Conservation (phyloP, 768 basidiomycete species). For the Naganishia randhawae region DNA sequence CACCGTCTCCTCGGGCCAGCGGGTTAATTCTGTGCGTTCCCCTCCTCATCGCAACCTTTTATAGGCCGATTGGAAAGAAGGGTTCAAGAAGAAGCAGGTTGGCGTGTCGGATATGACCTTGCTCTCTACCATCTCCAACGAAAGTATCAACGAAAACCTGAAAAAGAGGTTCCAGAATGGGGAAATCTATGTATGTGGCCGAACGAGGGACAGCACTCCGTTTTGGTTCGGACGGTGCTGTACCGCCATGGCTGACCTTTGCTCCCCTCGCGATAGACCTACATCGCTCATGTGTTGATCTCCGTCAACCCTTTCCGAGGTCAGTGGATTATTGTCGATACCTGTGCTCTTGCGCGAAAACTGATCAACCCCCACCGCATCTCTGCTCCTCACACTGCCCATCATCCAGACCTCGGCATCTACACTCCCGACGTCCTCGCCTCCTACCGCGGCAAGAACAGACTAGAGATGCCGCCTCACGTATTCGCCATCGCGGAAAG, state of each 20-base stretch:
- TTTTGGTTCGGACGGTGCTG: not conserved
- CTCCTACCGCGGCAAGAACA: constrained; percentile 90
- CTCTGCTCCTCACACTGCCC: too few relatives aligned
- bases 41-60: not conserved
- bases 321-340: constrained; percentile 54
- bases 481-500: constrained; percentile 96
- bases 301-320: constrained; percentile 98
- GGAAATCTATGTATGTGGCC: constrained; percentile 73
- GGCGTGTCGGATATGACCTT: constrained; percentile 99
- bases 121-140: constrained; percentile 92
- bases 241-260: not conserved
- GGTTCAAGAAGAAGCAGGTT: constrained; percentile 99
- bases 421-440: constrained; percentile 85
- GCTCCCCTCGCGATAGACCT: constrained; percentile 58
- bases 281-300: constrained; percentile 95
- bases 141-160: constrained; percentile 94
- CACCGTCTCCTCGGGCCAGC: not conserved
- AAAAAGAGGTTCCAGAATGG: constrained; percentile 91
- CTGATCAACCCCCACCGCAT: too few relatives aligned
- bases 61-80: constrained; percentile 98
- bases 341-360: too few relatives aligned
- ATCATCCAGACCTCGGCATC: constrained; percentile 96
- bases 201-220: not conserved
- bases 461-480: constrained; percentile 95
- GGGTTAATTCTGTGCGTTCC: constrained; percentile 3